phyloP scores from a whole-genome alignment of 495 filamentous ascomycete species.

The Podospora pseudopauciseta region DNA sequence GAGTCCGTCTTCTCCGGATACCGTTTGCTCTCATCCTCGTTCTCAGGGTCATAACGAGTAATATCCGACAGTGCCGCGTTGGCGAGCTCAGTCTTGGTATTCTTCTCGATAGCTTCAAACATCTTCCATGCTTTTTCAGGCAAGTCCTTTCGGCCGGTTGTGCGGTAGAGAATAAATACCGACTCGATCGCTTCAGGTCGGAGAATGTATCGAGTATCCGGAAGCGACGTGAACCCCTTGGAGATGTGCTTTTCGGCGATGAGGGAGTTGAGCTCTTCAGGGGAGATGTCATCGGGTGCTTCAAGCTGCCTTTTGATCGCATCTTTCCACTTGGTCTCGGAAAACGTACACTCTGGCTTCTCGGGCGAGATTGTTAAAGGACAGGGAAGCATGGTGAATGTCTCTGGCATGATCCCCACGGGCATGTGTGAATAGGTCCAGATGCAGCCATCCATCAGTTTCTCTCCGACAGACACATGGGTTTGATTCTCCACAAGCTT shows the following conservation, averaged over 20 bases:
- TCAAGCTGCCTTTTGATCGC: slow-evolving; percentile 14
- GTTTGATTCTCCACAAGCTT: slow-evolving; percentile 61
- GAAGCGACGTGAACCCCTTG: slow-evolving; percentile 60
- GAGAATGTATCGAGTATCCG: slow-evolving; percentile 62
- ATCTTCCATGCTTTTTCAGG: slow-evolving; percentile 58
- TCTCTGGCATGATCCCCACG: slow-evolving; percentile 81
- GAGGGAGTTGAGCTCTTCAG: slow-evolving; percentile 24
- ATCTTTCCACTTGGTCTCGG: slow-evolving; percentile 55
- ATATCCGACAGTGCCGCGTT: slow-evolving; percentile 50
- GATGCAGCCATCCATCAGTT: slow-evolving; percentile 77
- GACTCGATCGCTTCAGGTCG: slow-evolving; percentile 67
- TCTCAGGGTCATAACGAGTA: slow-evolving; percentile 24
- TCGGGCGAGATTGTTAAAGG: slow-evolving; percentile 30
- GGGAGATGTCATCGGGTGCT: slow-evolving; percentile 13
- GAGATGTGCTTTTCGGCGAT: slow-evolving; percentile 63
- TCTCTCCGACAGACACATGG: slow-evolving; percentile 67
- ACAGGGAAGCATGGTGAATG: slow-evolving; percentile 60
- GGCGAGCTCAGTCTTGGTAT: slow-evolving; percentile 48
- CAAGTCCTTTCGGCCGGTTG: slow-evolving; percentile 52
- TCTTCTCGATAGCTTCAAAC: slow-evolving; percentile 48
- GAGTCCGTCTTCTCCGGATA: slow-evolving; percentile 34
- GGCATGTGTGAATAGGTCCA: slow-evolving; percentile 74
- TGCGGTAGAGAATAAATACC: slow-evolving; percentile 67
- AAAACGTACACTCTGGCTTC: slow-evolving; percentile 60
- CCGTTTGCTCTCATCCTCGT: slow-evolving; percentile 14